Evolutionary conservation across 768 basidiomycete genomes (phyloP).

Genomic region (Serendipita indica): DNA sequence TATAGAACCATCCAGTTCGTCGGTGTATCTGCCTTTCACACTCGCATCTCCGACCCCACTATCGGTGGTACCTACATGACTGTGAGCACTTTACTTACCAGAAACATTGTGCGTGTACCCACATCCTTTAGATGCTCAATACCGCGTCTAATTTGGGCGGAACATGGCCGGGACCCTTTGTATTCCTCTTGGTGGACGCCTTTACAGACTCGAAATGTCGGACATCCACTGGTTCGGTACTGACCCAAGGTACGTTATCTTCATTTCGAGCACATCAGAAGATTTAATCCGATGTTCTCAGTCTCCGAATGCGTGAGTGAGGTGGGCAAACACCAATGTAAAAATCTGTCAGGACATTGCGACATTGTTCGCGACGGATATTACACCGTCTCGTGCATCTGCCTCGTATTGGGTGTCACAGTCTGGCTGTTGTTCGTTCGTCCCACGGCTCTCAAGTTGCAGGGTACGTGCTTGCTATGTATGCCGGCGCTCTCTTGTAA

Average conservation of each 20-base stretch:
- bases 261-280: conserved; percentile 25
- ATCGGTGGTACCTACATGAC: conserved; percentile 99
- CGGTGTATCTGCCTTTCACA: conserved; percentile 98
- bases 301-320: conserved; percentile 87
- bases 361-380: conserved; percentile 82
- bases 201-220: conserved; percentile 77
- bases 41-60: conserved; percentile 84
- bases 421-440: conserved; percentile 63
- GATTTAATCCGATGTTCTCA: conserved; percentile 24
- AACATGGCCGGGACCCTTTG: conserved; percentile 94
- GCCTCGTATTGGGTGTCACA: conserved; percentile 58
- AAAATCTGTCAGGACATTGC: conserved; percentile 62
- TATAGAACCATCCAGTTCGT: conserved; percentile 94
- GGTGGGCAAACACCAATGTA: conserved; percentile 67
- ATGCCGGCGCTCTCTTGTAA: neutral
- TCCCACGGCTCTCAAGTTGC: conserved; percentile 71
- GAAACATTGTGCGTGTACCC: neutral
- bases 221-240: conserved; percentile 25
- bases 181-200: conserved; percentile 78
- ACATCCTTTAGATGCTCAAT: conserved; percentile 55
- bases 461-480: conserved; percentile 43
- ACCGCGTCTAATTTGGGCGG: conserved; percentile 95
- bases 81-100: conserved; percentile 31
- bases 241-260: conserved; percentile 30
- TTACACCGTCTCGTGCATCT: conserved; percentile 69